Base-by-base conservation (phyloP, 805 yeast genomes). In the Jamesozyma spencerorum region DNA sequence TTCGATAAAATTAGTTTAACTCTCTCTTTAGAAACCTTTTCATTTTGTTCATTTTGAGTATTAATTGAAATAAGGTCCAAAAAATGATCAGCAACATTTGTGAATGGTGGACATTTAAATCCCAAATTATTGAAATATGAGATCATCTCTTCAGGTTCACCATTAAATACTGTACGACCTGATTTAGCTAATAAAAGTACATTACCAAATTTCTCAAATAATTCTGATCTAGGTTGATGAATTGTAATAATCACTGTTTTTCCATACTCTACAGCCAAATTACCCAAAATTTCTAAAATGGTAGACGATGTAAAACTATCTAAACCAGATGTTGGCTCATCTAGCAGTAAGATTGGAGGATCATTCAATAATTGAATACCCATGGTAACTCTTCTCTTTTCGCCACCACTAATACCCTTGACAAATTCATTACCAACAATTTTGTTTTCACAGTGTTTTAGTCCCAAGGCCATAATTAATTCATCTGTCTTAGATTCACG, bases 271-370 rank as follows among this genome's bases (percentile, higher is more conserved):
- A 46, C 53, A 2, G 86, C 75, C 29, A 86, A 59, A 2, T 68
- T 66, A 38, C 74, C 66, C 42, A 85, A 64, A 31, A 85, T 73
- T 24, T 69, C 65, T 31, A 86, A 57, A 28, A 85, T 81, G 2
- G 84, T 72, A 1, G 74, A 69, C 0, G 94, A 82, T 0, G 92
- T 84, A 42, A 83, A 75, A 11, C 88, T 75, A 54, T 86, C 95
- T 19, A 86, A 67, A 0, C 95, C 95, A 4, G 94, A 83, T 0
- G 95, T 86, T 2, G 95, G 95, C 54, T 86, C 95, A 60, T 86
- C 95, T 18, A 86, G 60, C 37, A 86, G 69, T 28, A 86, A 57
- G 30, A 86, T 69, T 42, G 77, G 77, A 0, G 94, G 90, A 42
- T 77, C 77, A 43, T 79, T 77, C 31, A 86, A 63, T 28, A 86